phyloP scores from a whole-genome alignment of 371 early-diverging fungal species.

The Mucor indicus region DNA sequence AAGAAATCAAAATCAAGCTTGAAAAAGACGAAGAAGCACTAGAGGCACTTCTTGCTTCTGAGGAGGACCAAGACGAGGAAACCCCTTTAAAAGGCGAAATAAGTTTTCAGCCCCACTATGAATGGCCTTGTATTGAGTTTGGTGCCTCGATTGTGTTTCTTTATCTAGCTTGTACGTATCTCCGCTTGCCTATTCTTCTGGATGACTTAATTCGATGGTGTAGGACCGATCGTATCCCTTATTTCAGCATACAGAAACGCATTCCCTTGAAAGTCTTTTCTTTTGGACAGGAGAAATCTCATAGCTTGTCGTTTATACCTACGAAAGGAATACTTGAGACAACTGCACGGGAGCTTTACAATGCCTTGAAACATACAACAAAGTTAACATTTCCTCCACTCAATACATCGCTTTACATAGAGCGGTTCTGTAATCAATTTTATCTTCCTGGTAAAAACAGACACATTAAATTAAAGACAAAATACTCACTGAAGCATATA shows the following conservation, averaged over 20 bases:
- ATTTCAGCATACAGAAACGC: conserved; percentile 8
- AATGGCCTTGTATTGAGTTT: conserved; percentile 12
- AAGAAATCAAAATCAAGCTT: neutral
- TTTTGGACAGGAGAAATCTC: neutral
- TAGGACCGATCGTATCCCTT: conserved; percentile 17
- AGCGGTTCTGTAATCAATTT: conserved; percentile 23
- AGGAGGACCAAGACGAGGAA: neutral
- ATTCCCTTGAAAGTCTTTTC: conserved; percentile 7
- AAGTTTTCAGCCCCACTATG: neutral
- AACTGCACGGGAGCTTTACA: too few species aligned
- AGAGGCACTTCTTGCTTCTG: neutral
- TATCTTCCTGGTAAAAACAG: conserved; percentile 25
- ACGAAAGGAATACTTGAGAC: too few species aligned
- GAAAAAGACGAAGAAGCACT: neutral
- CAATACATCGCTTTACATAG: conserved; percentile 20
- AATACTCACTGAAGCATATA: neutral
- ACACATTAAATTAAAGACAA: neutral
- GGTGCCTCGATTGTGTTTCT: conserved; percentile 14
- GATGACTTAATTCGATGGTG: conserved; percentile 28
- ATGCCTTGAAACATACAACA: neutral
- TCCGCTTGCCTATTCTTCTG: conserved; percentile 26
- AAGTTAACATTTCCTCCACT: conserved; percentile 8
- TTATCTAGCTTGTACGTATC: conserved; percentile 28
- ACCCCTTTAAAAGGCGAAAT: neutral
- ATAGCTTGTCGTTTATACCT: neutral